Conservation (phyloP, 202 grass and related monocot genomes). For the Miscanthus sacchariflorus region DNA sequence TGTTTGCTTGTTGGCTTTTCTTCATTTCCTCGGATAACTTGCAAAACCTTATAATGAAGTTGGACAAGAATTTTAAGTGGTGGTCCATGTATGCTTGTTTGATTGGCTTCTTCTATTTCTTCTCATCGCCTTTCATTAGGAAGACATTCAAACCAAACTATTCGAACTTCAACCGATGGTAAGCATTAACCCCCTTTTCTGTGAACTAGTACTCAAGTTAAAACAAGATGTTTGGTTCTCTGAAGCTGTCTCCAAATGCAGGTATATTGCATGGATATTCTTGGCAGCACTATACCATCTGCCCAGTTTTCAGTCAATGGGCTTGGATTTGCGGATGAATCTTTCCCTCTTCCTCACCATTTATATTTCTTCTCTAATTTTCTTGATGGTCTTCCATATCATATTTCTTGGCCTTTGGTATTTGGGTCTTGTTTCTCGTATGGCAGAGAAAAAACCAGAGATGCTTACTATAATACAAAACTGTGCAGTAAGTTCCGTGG, state of each 20-base stretch:
- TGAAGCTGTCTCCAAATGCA: slow-evolving; percentile 51
- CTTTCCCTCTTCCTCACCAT: slow-evolving; percentile 92
- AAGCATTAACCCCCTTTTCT: slow-evolving; percentile 42
- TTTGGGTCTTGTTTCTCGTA: slow-evolving; percentile 85
- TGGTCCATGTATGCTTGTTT: slow-evolving; percentile 99
- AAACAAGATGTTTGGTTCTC: slow-evolving; percentile 42
- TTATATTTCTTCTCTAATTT: slow-evolving; percentile 91
- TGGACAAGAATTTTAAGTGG: slow-evolving; percentile 98
- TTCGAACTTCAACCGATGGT: slow-evolving; percentile 98
- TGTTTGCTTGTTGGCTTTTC: slow-evolving; percentile 82
- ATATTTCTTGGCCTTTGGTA: slow-evolving; percentile 98
- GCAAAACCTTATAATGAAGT: slow-evolving; percentile 86
- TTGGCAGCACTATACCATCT: slow-evolving; percentile 97
- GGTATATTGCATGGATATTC: slow-evolving; percentile 99
- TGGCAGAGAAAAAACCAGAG: slow-evolving; percentile 89
- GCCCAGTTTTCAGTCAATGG: slow-evolving; percentile 99
- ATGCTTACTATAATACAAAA: slow-evolving; percentile 96
- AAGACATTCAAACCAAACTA: slow-evolving; percentile 95
- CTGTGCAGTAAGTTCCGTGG: slow-evolving; percentile 78
- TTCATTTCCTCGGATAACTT: slow-evolving; percentile 93
- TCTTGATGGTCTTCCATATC: slow-evolving; percentile 89
- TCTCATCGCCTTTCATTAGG: slow-evolving; percentile 97
- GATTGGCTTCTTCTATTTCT: slow-evolving; percentile 99
- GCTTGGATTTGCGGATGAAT: slow-evolving; percentile 97
- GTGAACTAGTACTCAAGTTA: slow-evolving; percentile 5